A percentile compares a stretch with the other conserved stretches of the same genome.
Conservation (phyloP, 2,329 filamentous ascomycete species). For the Fusarium compactum region DNA sequence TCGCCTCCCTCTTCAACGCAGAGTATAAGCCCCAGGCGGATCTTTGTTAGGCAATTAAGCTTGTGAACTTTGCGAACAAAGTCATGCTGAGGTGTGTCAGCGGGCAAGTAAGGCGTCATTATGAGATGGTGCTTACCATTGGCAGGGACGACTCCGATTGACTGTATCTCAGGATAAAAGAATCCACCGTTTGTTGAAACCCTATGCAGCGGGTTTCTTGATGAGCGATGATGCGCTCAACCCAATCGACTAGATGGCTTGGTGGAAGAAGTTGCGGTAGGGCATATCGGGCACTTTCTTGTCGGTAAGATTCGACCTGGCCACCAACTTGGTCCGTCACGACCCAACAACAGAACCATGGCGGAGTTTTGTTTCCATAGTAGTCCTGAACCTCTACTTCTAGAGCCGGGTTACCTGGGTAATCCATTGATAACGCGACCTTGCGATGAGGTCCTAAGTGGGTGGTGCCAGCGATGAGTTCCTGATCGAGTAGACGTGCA, state of each 20-base stretch:
- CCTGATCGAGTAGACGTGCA: constrained; percentile 44
- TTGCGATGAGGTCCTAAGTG: constrained; percentile 46
- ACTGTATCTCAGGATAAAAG: constrained; percentile 46
- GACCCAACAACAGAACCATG: constrained; percentile 49
- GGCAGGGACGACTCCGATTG: constrained; percentile 38
- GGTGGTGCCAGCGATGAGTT: constrained; percentile 47
- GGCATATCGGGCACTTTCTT: constrained; percentile 47
- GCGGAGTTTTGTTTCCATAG: constrained; percentile 37
- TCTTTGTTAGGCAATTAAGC: constrained; percentile 47
- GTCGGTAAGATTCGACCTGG: constrained; percentile 44
- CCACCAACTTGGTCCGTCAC: constrained; percentile 46
- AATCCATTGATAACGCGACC: constrained; percentile 46
- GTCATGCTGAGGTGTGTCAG: constrained; percentile 33
- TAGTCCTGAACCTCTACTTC: constrained; percentile 46
- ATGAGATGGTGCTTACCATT: constrained; percentile 36
- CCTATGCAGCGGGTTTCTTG: constrained; percentile 45
- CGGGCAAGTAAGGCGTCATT: neutral
- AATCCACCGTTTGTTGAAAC: constrained; percentile 47
- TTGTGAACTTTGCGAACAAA: constrained; percentile 46
- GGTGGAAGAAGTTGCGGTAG: constrained; percentile 43
- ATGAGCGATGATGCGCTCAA: constrained; percentile 41
- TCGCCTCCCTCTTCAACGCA: constrained; percentile 43
- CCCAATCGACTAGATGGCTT: constrained; percentile 41
- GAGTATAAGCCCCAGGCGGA: constrained; percentile 44
- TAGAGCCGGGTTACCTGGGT: constrained; percentile 43